Evolutionary conservation across 1,139 yeast species (phyloP).

Genomic region (Hemisphaericaspora xylofermentans): DNA sequence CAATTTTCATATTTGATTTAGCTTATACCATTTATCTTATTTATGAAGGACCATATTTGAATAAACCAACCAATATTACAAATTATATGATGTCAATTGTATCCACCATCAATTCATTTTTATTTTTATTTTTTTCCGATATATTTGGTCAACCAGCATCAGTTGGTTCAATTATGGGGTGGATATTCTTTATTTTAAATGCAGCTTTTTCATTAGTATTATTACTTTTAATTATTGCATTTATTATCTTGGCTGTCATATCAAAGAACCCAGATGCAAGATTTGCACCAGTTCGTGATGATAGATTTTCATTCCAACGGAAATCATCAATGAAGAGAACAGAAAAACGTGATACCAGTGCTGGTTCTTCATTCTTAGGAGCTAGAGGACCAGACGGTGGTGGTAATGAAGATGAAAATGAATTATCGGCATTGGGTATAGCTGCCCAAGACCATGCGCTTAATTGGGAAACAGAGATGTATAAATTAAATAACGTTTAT

Average conservation of each 20-base stretch:
- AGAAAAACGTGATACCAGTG: conserved; percentile 4
- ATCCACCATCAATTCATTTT: conserved; percentile 65
- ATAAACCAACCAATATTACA: conserved; percentile 68
- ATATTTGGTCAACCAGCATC: conserved; percentile 66
- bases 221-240: conserved; percentile 58
- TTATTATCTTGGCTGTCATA: conserved; percentile 53
- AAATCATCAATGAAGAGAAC: conserved; percentile 33
- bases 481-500: conserved; percentile 34
- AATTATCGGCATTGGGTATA: conserved; percentile 61
- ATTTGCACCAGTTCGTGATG: conserved; percentile 81
- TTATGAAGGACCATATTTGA: conserved; percentile 63
- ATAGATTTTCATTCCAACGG: conserved; percentile 78
- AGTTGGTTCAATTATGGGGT: conserved; percentile 75
- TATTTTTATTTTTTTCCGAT: conserved; percentile 72
- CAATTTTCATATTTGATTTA: conserved; percentile 64
- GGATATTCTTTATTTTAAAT: conserved; percentile 74
- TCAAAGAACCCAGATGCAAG: conserved; percentile 82
- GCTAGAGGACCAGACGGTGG: neutral
- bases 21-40: conserved; percentile 58
- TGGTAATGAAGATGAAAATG: conserved; percentile 39
- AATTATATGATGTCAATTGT: conserved; percentile 66
- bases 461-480: conserved; percentile 70
- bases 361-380: neutral
- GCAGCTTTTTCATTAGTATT: conserved; percentile 73
- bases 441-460: conserved; percentile 71